A percentile compares a stretch with the other conserved stretches of the same genome.
phyloP scores from a whole-genome alignment of 495 filamentous ascomycete species.

The Aspergillus steynii region DNA sequence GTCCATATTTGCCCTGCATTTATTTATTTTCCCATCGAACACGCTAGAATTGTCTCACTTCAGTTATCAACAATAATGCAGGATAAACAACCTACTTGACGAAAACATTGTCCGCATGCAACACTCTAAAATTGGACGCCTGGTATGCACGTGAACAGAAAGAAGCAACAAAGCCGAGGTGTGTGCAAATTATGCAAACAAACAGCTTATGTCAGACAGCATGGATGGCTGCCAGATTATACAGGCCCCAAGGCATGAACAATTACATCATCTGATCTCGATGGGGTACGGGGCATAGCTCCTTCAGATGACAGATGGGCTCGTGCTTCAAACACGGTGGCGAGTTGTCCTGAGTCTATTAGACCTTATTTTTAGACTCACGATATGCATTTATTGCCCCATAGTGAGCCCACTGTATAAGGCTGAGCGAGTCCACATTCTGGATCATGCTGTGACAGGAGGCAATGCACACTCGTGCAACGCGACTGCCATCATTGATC shows the following conservation, averaged over 20 bases:
- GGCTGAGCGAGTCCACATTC: not conserved
- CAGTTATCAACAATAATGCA: not conserved
- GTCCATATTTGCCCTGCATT: not conserved
- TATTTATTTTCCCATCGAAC: not conserved
- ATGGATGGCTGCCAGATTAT: not conserved
- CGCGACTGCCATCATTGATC: not conserved
- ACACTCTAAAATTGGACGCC: not conserved
- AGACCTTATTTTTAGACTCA: not conserved
- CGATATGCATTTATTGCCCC: not conserved
- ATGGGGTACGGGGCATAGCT: not conserved
- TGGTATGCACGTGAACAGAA: not conserved
- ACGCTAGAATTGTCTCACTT: not conserved
- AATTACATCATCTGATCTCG: not conserved
- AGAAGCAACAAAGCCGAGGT: constrained; percentile 7
- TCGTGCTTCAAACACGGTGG: not conserved
- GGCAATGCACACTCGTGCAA: not conserved
- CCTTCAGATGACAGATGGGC: not conserved
- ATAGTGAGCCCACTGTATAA: not conserved
- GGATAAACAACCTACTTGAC: not conserved
- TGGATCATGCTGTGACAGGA: not conserved
- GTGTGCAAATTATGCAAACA: constrained; percentile 2
- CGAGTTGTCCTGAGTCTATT: not conserved
- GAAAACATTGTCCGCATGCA: not conserved
- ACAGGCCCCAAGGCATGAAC: constrained; percentile 1
- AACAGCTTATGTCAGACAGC: not conserved